A percentile compares a stretch with the other conserved stretches of the same genome.
Conservation (phyloP, 768 basidiomycete species). For the Mycena amicta region DNA sequence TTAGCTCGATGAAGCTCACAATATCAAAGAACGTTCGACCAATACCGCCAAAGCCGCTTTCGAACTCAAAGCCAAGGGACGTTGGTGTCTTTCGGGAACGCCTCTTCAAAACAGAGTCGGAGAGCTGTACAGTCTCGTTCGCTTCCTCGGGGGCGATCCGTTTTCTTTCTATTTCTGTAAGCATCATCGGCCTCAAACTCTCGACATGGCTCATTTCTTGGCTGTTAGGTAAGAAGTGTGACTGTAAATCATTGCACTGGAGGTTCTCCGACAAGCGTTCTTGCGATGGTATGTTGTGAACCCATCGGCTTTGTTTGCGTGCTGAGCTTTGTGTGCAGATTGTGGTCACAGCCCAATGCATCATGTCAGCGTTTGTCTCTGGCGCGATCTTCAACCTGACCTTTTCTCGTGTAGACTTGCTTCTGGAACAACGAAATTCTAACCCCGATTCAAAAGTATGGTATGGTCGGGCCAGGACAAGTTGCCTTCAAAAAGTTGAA, state of each 20-base stretch:
- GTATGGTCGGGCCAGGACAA: constrained; percentile 78
- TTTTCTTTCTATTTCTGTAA: constrained; percentile 91
- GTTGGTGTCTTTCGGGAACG: constrained; percentile 97
- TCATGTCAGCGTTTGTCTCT: constrained; percentile 50
- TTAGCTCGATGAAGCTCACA: constrained; percentile 94
- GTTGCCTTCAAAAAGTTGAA: constrained; percentile 91
- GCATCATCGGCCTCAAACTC: constrained; percentile 26
- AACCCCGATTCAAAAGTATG: constrained; percentile 92
- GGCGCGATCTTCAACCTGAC: no score
- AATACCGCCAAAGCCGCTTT: constrained; percentile 99
- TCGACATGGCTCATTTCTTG: no score
- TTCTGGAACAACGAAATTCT: constrained; percentile 98
- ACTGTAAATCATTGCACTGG: constrained; percentile 97
- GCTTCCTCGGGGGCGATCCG: constrained; percentile 91
- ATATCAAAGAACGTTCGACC: constrained; percentile 93
- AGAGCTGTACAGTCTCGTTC: constrained; percentile 91
- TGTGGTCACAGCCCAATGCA: constrained; percentile 88
- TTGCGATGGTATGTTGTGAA: constrained; percentile 70
- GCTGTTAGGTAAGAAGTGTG: constrained; percentile 86
- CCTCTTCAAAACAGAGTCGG: constrained; percentile 99
- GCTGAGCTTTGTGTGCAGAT: no score
- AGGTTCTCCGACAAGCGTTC: constrained; percentile 78
- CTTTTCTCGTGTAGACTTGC: constrained; percentile 76
- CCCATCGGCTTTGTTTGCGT: no score
- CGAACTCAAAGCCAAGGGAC: constrained; percentile 75